phyloP scores from a whole-genome alignment of 1,139 yeast species.

The Pichia cactophila region DNA sequence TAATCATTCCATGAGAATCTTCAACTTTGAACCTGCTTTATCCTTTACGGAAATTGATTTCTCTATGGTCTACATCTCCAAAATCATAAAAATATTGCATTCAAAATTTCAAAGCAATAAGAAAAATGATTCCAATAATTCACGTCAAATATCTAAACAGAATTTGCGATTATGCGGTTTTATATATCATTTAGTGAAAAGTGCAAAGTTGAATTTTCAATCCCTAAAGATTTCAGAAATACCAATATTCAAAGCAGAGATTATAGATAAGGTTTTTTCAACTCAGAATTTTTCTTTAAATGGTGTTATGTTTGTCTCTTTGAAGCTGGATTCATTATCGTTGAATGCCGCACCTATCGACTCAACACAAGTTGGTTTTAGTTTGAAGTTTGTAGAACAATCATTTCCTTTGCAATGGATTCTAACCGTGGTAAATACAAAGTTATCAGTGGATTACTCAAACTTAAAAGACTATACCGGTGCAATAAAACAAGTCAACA shows the following conservation, averaged over 20 bases:
- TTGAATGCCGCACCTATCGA: constrained; percentile 30
- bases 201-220: constrained; percentile 14
- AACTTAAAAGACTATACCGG: constrained; percentile 17
- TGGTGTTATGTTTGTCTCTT: constrained; percentile 28
- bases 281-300: constrained; percentile 6
- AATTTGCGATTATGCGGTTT: constrained; percentile 11
- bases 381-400: constrained; percentile 41
- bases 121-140: not conserved
- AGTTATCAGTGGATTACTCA: constrained; percentile 33
- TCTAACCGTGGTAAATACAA: constrained; percentile 34
- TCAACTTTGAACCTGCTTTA: constrained; percentile 5
- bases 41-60: constrained; percentile 14
- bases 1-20: constrained; percentile 19
- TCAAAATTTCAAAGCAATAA: not conserved
- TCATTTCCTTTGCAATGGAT: constrained; percentile 52
- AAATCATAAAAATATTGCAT: constrained; percentile 4
- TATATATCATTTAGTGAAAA: constrained; percentile 14
- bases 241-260: constrained; percentile 12
- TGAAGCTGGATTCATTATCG: constrained; percentile 28
- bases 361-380: constrained; percentile 49
- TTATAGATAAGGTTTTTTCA: constrained; percentile 4
- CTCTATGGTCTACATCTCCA: constrained; percentile 20
- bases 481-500: constrained; percentile 28
- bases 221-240: constrained; percentile 17
- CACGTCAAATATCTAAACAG: not conserved